A percentile compares a stretch with the other conserved stretches of the same genome.
phyloP scores from a whole-genome alignment of 2,329 filamentous ascomycete species.

The Rhynchosporium graminicola region DNA sequence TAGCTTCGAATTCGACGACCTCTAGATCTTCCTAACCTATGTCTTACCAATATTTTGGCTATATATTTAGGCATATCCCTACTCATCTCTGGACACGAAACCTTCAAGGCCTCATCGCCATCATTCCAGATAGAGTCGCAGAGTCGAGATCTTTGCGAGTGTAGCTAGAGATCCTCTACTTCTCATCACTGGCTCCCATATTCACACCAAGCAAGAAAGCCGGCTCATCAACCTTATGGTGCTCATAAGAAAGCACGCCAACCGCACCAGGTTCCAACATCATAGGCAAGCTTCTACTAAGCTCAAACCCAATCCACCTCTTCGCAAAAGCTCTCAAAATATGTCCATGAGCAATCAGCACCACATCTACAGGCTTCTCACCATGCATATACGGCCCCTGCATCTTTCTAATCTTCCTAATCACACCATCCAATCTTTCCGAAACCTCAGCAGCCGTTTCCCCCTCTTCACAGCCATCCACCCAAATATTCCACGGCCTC shows the following conservation, averaged over 20 bases:
- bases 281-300: conserved; percentile 40
- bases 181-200: conserved; percentile 31
- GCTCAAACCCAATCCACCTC: conserved; percentile 52
- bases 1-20: not conserved
- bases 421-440: conserved; percentile 50
- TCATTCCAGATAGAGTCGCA: no score
- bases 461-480: conserved; percentile 52
- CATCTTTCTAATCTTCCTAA: conserved; percentile 50
- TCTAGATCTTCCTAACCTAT: not conserved
- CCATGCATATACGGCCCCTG: conserved; percentile 48
- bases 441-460: conserved; percentile 52
- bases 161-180: not conserved
- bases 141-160: no score
- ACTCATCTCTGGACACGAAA: no score
- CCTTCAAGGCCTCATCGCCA: no score
- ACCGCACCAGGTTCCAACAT: conserved; percentile 45
- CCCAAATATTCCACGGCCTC: conserved; percentile 53
- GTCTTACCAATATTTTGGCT: not conserved
- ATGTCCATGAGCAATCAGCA: conserved; percentile 51
- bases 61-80: not conserved
- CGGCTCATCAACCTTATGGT: conserved; percentile 42
- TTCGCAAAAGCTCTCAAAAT: conserved; percentile 57
- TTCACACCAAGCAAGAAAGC: conserved; percentile 43
- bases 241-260: conserved; percentile 43
- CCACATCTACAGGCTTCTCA: conserved; percentile 48